Base-by-base conservation (phyloP, 2,329 filamentous ascomycete species). In the Ophiostoma ulmi region DNA sequence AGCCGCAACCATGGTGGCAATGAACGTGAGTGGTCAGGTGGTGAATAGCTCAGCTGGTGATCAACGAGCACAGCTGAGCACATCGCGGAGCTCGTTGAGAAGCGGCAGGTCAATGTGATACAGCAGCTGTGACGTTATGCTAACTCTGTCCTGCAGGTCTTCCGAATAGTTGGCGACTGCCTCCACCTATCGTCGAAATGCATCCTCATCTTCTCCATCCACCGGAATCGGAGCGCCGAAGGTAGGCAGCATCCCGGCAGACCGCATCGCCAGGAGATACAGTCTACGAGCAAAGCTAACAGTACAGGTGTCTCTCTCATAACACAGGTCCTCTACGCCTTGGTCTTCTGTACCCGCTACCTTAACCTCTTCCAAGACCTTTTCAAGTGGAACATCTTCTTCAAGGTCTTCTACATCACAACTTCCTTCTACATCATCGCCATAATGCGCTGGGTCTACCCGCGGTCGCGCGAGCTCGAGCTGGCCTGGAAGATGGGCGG, bases 401-500 rank as follows among this genome's bases (percentile, higher is more conserved):
- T 97, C 80, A 97, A 97, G 84, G 85, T 95, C 73, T 92, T 96
- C 81, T 98, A 97, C 81, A 91, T 97, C 72, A 77, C 87, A 3
- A 92, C 91, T 5, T 94, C 91, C 1, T 85, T 94, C 73, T 97
- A 97, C 80, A 95, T 94, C 76, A 87, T 97, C 73, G 90, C 86
- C 71, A 80, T 97, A 73, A 97, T 98, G 93, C 90, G 93, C 79
- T 90, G 89, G 80, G 83, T 93, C 31, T 97, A 88, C 79, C 91
- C 94, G 13, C 87, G 94, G 44, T 97, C 94, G n/a, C 84, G 94
- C 61, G 94, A 98, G 81, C 86, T 89, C 69, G 94, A 98, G 82
- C 88, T 93, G 76, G 91, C 93, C n/a, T 97, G 94, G 94, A 97
- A 94, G 81, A 83, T 97, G 74, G 92, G 92, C 61, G 88, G 88